Evolutionary conservation across 345 rosid species (phyloP).

Genomic region (Trapa incisa): DNA sequence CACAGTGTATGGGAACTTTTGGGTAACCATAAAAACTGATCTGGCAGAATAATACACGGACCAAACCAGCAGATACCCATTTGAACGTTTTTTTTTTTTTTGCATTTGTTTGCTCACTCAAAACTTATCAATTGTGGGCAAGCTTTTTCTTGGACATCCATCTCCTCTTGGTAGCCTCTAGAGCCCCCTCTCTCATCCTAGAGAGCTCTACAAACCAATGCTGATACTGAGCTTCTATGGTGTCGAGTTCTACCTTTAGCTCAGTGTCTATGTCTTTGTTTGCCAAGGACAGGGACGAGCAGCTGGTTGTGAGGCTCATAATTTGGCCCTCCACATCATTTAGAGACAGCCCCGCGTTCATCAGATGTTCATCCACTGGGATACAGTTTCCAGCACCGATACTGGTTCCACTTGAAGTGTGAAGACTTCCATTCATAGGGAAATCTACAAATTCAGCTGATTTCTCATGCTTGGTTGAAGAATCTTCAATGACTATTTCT

Average conservation of each 20-base stretch:
- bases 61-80: neutral
- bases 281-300: slow-evolving; percentile 14
- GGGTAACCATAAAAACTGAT: neutral
- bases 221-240: slow-evolving; percentile 55
- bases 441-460: slow-evolving; percentile 17
- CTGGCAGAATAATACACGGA: neutral
- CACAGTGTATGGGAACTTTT: slow-evolving; percentile 3
- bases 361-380: slow-evolving; percentile 12
- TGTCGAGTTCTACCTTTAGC: slow-evolving; percentile 44
- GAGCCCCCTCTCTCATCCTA: slow-evolving; percentile 59
- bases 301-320: slow-evolving; percentile 27
- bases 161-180: slow-evolving; percentile 47
- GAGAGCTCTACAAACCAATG: slow-evolving; percentile 42
- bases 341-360: slow-evolving; percentile 17
- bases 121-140: neutral
- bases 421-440: slow-evolving; percentile 16
- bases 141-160: slow-evolving; percentile 39
- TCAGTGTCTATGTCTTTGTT: slow-evolving; percentile 29
- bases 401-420: slow-evolving; percentile 14
- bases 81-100: neutral
- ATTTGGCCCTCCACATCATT: slow-evolving; percentile 17
- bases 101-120: neutral
- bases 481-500: slow-evolving; percentile 21
- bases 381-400: slow-evolving; percentile 15
- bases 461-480: slow-evolving; percentile 15